Base-by-base conservation (phyloP, 2,329 filamentous ascomycete species). In the Penicillium hesseltinei region DNA sequence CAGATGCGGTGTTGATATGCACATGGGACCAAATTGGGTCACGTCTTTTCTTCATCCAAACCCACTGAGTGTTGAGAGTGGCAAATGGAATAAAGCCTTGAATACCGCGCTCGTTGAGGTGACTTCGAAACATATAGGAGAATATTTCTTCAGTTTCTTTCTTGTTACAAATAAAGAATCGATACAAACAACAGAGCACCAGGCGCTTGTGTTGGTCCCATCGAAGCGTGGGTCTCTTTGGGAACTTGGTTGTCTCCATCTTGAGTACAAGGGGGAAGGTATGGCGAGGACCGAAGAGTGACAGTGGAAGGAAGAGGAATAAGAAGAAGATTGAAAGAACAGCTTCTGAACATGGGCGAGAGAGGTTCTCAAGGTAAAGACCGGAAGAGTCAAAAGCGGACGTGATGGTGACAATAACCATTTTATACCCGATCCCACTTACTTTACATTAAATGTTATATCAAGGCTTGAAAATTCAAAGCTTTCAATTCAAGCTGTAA, bases 1-100 rank as follows among this genome's bases (percentile, higher is more conserved):
- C 42, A 35, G 67, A 72, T 5, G 56, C 40, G 0, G 65, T 64
- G 1, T 56, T 51, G 0, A 60, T 27, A 17, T 73, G 64, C 0
- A 73, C 68, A 21, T 63, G 47, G 0, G 52, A 43, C 68, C 67
- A 75, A 0, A 71, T 56, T 0, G 44, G 40, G 25, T 71, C 45
- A 0, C 60, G 48, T 0, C 44, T 25, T 0, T 51, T 19, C 13
- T 48, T 57, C 52, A 76, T 56, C 11, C 61, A 59, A 5, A 13
- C 4, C 65, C 66, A 71, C 35, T 74, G 71, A 0, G 61, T 31
- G 2, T 58, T 8, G 0, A 74, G 29, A 0, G 56, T 61, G 0
- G 15, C 25, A 15, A 47, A 57, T 7, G 62, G 39, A 5, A 59
- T 11, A 21, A 68, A 50, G 0, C 56, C 58, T 0, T n/a, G 5